Conservation (phyloP, 768 basidiomycete genomes). For the Daedalea quercina region DNA sequence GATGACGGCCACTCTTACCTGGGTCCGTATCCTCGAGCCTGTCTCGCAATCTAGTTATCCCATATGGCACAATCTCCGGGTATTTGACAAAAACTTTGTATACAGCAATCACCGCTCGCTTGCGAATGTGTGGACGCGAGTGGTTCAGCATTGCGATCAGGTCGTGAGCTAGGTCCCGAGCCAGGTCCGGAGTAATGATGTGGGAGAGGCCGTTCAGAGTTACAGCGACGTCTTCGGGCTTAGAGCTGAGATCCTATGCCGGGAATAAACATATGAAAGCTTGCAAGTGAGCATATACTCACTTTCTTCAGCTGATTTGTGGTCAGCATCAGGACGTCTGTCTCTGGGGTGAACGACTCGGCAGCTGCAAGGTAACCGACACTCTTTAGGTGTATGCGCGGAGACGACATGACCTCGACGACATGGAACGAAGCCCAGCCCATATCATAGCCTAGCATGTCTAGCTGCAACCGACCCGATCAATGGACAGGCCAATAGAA, state of each 20-base stretch:
- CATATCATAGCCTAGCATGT: conserved; percentile 96
- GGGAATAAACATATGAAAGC: conserved; percentile 9
- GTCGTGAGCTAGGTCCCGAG: conserved; percentile 85
- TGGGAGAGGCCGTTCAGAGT: conserved; percentile 79
- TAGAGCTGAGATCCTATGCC: conserved; percentile 71
- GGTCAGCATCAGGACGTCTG: conserved; percentile 95
- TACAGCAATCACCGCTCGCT: conserved; percentile 80
- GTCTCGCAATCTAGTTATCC: conserved; percentile 67
- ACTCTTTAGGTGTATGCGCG: conserved; percentile 85
- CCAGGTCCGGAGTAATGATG: conserved; percentile 81
- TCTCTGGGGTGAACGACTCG: conserved; percentile 88
- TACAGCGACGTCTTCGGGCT: conserved; percentile 66
- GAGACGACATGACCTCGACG: conserved; percentile 96
- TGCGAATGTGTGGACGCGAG: conserved; percentile 82
- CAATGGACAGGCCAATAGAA: conserved; percentile 29
- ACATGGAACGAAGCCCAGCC: conserved; percentile 95
- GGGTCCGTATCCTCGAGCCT: conserved; percentile 75
- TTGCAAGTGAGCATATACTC: conserved; percentile 14
- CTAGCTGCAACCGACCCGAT: conserved; percentile 53
- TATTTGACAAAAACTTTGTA: conserved; percentile 78
- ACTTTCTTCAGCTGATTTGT: conserved; percentile 96
- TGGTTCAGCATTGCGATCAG: conserved; percentile 84
- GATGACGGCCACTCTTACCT: conserved; percentile 29
- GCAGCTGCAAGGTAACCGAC: conserved; percentile 93
- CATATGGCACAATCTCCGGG: conserved; percentile 67